Conservation (phyloP, 768 basidiomycete species). For the Sistotremastrum suecicum region DNA sequence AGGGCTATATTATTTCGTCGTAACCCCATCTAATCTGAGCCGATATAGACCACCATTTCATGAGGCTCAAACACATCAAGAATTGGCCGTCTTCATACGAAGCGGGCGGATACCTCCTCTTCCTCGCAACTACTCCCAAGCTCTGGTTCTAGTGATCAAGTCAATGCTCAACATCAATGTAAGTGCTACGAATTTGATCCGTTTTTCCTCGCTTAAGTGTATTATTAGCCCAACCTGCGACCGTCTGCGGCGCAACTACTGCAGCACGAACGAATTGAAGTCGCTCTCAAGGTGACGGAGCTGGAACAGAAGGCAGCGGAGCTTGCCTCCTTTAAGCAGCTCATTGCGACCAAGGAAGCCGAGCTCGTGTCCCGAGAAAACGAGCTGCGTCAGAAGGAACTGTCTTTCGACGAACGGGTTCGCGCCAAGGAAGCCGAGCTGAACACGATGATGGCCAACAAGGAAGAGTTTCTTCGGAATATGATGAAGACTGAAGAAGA, state of each 20-base stretch:
- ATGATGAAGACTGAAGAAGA: too few relatives aligned
- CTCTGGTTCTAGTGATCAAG: conserved; percentile 61
- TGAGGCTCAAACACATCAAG: conserved; percentile 80
- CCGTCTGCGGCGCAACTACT: conserved; percentile 71
- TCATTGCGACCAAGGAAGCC: conserved; percentile 3
- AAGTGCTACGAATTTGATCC: conserved; percentile 12
- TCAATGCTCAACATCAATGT: conserved; percentile 82
- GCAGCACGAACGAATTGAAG: conserved; percentile 62
- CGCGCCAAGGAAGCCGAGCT: too few relatives aligned
- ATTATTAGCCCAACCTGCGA: conserved; percentile 63
- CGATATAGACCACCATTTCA: conserved; percentile 62
- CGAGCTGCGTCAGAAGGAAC: conserved; percentile 46
- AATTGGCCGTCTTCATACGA: conserved; percentile 70
- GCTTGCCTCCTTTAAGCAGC: conserved; percentile 19
- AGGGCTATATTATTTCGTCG: conserved; percentile 7
- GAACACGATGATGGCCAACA: too few relatives aligned
- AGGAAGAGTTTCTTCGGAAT: too few relatives aligned
- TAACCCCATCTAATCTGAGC: not conserved
- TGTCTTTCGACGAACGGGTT: conserved; percentile 19
- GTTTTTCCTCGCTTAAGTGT: not conserved
- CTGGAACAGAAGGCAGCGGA: conserved; percentile 61
- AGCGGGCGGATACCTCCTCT: conserved; percentile 87
- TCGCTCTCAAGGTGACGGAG: conserved; percentile 58
- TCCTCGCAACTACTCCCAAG: conserved; percentile 68
- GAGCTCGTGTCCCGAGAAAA: conserved; percentile 42